Base-by-base conservation (phyloP, 192 early-diverging fungal genomes). In the Coemansia javaensis region DNA sequence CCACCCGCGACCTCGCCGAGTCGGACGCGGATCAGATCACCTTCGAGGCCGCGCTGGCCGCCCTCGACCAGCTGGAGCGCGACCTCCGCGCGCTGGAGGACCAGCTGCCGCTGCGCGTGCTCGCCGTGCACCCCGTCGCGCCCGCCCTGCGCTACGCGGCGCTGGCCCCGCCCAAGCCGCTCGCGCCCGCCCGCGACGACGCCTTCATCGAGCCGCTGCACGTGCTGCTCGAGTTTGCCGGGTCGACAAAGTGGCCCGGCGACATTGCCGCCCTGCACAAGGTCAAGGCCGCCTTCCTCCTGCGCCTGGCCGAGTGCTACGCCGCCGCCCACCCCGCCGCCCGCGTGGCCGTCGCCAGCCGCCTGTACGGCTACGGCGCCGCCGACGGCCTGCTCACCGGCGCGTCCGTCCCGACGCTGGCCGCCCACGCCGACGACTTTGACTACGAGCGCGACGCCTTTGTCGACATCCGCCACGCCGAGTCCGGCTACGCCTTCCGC, bases 201-300 rank as follows among this genome's bases (percentile, higher is more conserved):
- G 37, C 56, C 18, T 87, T 67, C 46, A 74, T 86, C 23, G 82
- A 83, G 46, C 82, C 85, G 10, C 68, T 92, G 47, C 87, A 91
- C 22, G 81, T 91, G 4, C 43, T 87, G 8, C 75, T 98, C 34
- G 87, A 91, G 54, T 88, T 98, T 68, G 88, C 94, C 45, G 44
- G 65, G 8, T 90, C 90, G 9, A 74, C 63, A 24, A 83, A 87
- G 56, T 98, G 93, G 92, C 93, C 95, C 14, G 85, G 89, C 68
- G 88, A 96, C 44, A 64, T 95, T 2, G 65, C 58, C 3, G 90
- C 93, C 6, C 79, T 98, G 43, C 86, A 93, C 77, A 85, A 88
- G 32, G 82, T 93, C 76, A 98, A 98, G 66, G 58, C 78, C 1
- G 93, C 95, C 7, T 91, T 97, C 49, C 82, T 86, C 51, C 62